These are phyloP conservation scores for Elsinoe necatrix DNA, from an alignment of 2,329 filamentous ascomycete genomes.

Conservation along the genomic window DNA sequence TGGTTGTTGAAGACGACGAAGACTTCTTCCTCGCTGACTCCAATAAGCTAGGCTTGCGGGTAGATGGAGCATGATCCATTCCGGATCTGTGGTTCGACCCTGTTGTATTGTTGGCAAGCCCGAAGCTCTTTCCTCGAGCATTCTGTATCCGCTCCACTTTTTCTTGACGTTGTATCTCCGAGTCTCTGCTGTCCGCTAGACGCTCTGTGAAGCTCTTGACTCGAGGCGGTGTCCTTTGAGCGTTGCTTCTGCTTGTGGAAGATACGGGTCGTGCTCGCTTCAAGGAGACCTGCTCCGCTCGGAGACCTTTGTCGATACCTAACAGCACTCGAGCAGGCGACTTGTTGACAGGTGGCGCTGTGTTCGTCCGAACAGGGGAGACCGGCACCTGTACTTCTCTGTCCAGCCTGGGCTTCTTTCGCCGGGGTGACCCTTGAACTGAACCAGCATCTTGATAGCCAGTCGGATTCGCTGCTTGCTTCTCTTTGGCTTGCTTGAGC, in stretches of 20 bases:
- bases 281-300: conserved; percentile 72
- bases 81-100: not conserved
- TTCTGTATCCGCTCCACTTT: conserved; percentile 38
- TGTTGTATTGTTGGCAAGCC: conserved; percentile 1
- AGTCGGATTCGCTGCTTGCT: not conserved
- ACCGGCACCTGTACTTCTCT: conserved; percentile 64
- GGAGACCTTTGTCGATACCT: conserved; percentile 83
- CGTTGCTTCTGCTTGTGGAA: conserved; percentile 15
- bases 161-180: conserved; percentile 36
- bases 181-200: conserved; percentile 57
- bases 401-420: conserved; percentile 18
- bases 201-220: conserved; percentile 73
- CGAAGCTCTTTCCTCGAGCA: conserved; percentile 32
- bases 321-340: conserved; percentile 74
- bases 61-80: not conserved
- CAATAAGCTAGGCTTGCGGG: not conserved
- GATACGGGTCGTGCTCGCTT: conserved; percentile 51
- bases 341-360: conserved; percentile 43
- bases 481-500: conserved; percentile 51
- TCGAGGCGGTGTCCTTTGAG: conserved; percentile 18
- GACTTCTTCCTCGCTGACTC: conserved; percentile 12
- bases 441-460: conserved; percentile 1
- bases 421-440: conserved; percentile 18
- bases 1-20: not conserved
- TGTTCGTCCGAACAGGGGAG: conserved; percentile 51